phyloP scores from a whole-genome alignment of 345 rosid genomes.

The Raphanus sativus region DNA sequence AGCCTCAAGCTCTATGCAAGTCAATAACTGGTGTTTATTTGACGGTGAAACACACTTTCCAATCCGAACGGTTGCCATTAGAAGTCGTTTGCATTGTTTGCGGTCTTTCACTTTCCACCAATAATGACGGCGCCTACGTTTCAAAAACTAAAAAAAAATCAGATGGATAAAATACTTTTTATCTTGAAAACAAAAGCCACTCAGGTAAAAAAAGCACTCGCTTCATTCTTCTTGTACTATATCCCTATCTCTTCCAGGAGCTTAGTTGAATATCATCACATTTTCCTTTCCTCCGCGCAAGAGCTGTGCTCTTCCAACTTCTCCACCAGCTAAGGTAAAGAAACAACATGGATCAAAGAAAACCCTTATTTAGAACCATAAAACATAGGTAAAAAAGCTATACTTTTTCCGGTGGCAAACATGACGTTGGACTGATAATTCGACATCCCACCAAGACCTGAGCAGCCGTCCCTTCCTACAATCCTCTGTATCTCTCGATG shows the following conservation, averaged over 20 bases:
- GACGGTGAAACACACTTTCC: no score
- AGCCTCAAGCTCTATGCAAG: no score
- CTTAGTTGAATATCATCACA: conserved; percentile 11
- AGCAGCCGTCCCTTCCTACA: conserved; percentile 56
- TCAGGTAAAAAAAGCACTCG: no score
- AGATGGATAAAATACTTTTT: no score
- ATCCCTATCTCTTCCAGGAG: conserved; percentile 4
- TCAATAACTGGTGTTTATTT: no score
- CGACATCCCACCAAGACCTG: conserved; percentile 35
- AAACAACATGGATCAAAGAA: conserved; percentile 2
- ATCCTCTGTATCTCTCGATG: conserved; percentile 36
- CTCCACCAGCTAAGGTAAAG: conserved; percentile 12
- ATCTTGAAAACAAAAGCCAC: no score
- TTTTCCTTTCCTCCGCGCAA: conserved; percentile 7
- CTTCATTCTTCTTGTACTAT: no score
- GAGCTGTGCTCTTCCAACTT: conserved; percentile 27
- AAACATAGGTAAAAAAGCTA: background rate
- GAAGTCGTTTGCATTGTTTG: no score
- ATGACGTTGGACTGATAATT: conserved; percentile 57
- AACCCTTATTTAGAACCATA: background rate
- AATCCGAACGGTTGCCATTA: no score
- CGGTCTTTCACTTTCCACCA: no score
- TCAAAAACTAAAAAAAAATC: no score
- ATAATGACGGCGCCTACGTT: no score
- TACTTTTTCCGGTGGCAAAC: conserved; percentile 46